A percentile compares a stretch with the other conserved stretches of the same genome.
phyloP scores from a whole-genome alignment of 306 rosid genomes.

The Cicer yamashitae region DNA sequence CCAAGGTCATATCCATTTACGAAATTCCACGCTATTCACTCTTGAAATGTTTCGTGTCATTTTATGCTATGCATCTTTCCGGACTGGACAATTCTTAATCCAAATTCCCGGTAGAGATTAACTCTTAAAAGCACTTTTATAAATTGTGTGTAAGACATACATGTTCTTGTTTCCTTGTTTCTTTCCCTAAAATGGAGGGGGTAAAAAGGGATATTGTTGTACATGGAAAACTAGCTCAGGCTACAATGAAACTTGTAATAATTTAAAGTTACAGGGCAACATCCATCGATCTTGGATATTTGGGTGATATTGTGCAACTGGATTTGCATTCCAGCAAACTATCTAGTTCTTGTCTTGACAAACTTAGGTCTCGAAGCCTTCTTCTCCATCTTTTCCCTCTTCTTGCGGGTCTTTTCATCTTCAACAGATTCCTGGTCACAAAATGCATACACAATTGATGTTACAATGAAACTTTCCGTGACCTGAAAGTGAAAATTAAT shows the following conservation, averaged over 20 bases:
- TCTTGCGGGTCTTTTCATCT: slow-evolving; percentile 92
- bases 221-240: slow-evolving; percentile 33
- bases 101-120: neutral
- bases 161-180: slow-evolving; percentile 12
- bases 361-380: slow-evolving; percentile 82
- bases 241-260: slow-evolving; percentile 11
- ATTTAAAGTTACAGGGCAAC: slow-evolving; percentile 13
- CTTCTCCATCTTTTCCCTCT: slow-evolving; percentile 96
- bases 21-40: neutral
- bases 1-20: neutral
- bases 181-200: slow-evolving; percentile 21
- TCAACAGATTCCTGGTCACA: slow-evolving; percentile 67
- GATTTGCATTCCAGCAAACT: slow-evolving; percentile 38
- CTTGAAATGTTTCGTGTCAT: neutral
- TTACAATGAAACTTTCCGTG: neutral
- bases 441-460: slow-evolving; percentile 31
- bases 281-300: slow-evolving; percentile 27
- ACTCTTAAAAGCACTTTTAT: neutral
- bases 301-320: slow-evolving; percentile 23
- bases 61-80: neutral
- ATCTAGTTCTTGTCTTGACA: slow-evolving; percentile 76
- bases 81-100: neutral
- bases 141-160: slow-evolving; percentile 11
- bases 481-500: slow-evolving; percentile 15
- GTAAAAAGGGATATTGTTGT: slow-evolving; percentile 4